Evolutionary conservation across 441 rosid species (phyloP), one percentile per base, ranked within the genome.

Genomic region (Dalechampia spathulata): DNA sequence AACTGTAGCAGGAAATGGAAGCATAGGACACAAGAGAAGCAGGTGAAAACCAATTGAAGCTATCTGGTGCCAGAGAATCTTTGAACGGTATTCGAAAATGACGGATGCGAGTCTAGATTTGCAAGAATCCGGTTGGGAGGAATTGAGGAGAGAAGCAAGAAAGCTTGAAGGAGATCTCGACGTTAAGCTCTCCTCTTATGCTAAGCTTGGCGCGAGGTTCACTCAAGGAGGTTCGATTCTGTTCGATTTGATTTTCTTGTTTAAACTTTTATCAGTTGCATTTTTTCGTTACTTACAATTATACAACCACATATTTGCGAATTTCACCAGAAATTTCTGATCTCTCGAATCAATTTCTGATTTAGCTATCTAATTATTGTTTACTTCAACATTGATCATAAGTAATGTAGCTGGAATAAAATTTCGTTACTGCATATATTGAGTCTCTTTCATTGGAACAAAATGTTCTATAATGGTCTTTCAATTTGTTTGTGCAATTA

Each of bases 71-170:
- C 53, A 38, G 64, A 64, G n/a, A n/a, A n/a, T 30, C 8, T 30
- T 30, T 30, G 8, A 8, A 30, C 4, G 34, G 8, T 30, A 30
- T 55, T 55, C 62, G 39, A 44, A 12, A 58, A 71, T 71, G 75
- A 41, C 55, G 54, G 72, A 71, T 66, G 46, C 55, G 71, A 82
- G 49, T 75, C 76, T 82, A 56, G 95, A 83, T 77, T 74, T 90
- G 54, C 97, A 85, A 77, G 97, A 87, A 70, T 87, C 95, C 9
- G 97, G 97, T 26, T 90, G 97, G 97, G 99, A 90, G 66, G 99
- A 87, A 60, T 79, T 87, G 48, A 75, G 97, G 71, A 79, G 75
- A 61, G 96, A 87, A 60, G 99, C 97, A 51, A 81, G 96, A 51
- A 93, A 85, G 76, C 70, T 87, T 63, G 99, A 83, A 76, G 93